Conservation (phyloP, 2,329 filamentous ascomycete species). For the Teratosphaeria pseudoeucalypti region DNA sequence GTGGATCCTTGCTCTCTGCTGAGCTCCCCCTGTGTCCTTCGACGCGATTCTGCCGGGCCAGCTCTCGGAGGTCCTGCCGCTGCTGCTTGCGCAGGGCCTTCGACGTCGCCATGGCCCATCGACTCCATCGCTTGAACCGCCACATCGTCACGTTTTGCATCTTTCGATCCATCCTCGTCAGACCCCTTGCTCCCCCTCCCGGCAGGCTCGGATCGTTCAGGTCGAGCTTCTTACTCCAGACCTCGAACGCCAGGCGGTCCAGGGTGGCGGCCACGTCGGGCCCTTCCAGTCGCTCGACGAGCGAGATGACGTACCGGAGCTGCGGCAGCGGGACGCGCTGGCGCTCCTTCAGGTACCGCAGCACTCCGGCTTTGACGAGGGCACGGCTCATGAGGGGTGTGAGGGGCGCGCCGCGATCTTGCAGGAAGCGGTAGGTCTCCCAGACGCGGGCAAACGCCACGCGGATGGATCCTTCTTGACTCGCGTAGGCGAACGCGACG, state of each 20-base stretch:
- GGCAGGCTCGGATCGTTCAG: not conserved
- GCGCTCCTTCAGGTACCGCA: constrained; percentile 31
- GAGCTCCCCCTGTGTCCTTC: not conserved
- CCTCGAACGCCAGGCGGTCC: constrained; percentile 15
- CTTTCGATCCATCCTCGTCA: not conserved
- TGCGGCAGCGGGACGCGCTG: constrained; percentile 22
- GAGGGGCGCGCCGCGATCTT: constrained; percentile 32
- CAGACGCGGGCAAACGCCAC: constrained; percentile 36
- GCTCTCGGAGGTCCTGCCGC: not conserved
- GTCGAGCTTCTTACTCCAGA: constrained; percentile 5
- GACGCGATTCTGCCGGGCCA: not conserved
- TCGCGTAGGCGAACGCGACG: constrained; percentile 35
- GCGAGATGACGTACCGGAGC: constrained; percentile 34
- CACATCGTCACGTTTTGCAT: not conserved
- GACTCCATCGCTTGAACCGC: not conserved
- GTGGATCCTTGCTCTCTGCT: not conserved
- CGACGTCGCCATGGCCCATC: not conserved
- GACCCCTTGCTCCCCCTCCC: not conserved
- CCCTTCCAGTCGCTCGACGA: constrained; percentile 36
- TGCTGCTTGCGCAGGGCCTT: not conserved
- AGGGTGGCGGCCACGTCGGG: constrained; percentile 28
- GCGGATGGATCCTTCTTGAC: constrained; percentile 26
- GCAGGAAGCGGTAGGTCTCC: constrained; percentile 38
- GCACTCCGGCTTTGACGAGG: constrained; percentile 40
- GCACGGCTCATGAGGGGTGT: constrained; percentile 36